Conservation (phyloP, 768 basidiomycete genomes). For the Mrakia gelida region DNA sequence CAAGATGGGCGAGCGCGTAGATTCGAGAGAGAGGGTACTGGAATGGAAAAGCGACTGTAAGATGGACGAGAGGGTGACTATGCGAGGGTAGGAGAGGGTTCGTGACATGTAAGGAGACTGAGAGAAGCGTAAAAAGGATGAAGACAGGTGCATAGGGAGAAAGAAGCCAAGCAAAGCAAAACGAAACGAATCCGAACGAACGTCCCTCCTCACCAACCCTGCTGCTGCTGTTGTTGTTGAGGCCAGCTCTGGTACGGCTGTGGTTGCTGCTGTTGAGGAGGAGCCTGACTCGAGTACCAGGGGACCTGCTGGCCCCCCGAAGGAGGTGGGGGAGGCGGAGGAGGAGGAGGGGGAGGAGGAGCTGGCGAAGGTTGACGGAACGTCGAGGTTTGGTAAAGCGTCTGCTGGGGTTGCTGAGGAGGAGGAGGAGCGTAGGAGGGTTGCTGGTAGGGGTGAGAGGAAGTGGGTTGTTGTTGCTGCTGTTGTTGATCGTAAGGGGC, state of each 20-base stretch:
- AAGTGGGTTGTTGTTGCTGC: background rate
- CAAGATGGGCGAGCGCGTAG: too few species aligned
- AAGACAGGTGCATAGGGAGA: background rate
- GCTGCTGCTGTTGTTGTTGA: conserved; percentile 12
- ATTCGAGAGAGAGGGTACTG: too few species aligned
- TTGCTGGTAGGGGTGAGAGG: conserved; percentile 4
- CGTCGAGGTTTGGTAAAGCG: background rate
- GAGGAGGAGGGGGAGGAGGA: conserved; percentile 16
- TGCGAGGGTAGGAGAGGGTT: background rate
- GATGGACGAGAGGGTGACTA: background rate
- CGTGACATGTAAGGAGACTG: background rate
- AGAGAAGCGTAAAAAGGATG: background rate
- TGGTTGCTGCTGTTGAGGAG: background rate
- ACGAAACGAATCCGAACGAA: background rate
- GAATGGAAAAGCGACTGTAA: background rate
- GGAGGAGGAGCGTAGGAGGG: background rate
- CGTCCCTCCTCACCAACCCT: background rate
- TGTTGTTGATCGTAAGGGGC: background rate
- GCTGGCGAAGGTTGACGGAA: conserved; percentile 13
- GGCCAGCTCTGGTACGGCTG: background rate
- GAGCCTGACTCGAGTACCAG: background rate
- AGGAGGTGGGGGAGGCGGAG: conserved; percentile 6
- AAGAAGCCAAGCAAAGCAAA: background rate
- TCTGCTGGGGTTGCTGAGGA: background rate
- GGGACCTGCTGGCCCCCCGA: background rate